A percentile compares a stretch with the other conserved stretches of the same genome.
Conservation (phyloP, 768 basidiomycete species). For the Auricularia heimuer region DNA sequence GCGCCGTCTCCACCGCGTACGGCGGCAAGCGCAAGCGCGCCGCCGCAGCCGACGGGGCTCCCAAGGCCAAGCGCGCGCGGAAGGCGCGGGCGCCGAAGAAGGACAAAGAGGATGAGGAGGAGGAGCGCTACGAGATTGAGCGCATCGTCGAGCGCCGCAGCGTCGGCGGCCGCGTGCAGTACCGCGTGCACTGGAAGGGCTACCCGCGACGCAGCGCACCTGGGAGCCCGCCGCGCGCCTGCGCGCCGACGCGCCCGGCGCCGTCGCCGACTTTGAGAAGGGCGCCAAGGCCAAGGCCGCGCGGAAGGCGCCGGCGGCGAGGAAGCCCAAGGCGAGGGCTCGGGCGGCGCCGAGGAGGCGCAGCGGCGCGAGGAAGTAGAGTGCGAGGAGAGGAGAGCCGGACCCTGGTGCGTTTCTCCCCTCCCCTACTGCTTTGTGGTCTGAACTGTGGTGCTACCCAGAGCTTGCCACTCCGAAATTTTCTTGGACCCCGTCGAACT, state of each 20-base stretch:
- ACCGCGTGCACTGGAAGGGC: slow-evolving; percentile 45
- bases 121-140: slow-evolving; percentile 26
- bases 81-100: background rate
- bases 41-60: background rate
- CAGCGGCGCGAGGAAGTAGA: too few relatives aligned
- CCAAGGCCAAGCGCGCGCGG: background rate
- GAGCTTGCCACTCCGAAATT: too few relatives aligned
- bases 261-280: slow-evolving; percentile 31
- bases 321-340: background rate
- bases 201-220: slow-evolving; percentile 40
- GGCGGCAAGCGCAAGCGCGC: background rate
- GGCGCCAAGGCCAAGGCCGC: too few relatives aligned
- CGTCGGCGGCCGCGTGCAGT: slow-evolving; percentile 30
- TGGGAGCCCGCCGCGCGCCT: slow-evolving; percentile 47
- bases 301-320: background rate
- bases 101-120: background rate
- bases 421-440: too few relatives aligned
- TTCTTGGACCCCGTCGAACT: too few relatives aligned
- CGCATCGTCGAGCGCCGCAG: slow-evolving; percentile 30
- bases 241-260: slow-evolving; percentile 37
- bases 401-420: too few relatives aligned
- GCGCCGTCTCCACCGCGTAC: background rate
- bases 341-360: too few relatives aligned
- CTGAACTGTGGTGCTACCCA: too few relatives aligned
- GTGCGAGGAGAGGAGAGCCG: too few relatives aligned